Evolutionary conservation across 2,329 filamentous ascomycete species (phyloP), one percentile per base, ranked within the genome.

Genomic region (Cryphonectria carpinicola): DNA sequence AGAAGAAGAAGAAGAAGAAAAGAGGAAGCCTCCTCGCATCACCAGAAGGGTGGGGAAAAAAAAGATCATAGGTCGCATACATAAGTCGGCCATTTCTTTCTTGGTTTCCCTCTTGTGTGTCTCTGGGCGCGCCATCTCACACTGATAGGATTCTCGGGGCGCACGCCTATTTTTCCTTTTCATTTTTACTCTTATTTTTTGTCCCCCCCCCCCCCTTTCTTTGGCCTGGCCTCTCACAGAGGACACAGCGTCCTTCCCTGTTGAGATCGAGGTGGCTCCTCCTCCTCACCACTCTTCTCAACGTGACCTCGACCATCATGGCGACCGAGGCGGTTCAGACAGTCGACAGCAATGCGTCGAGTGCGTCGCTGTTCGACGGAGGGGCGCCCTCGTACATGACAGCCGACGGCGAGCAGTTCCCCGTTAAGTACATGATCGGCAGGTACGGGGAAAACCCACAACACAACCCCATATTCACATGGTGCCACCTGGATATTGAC

Each of bases 381-480:
- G 61, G 61, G 37, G 61, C 61, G 3, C 61, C 61, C n/a, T 64
- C 61, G 37, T 64, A 64, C 61, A 46, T 64, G 37, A 64, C 61
- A 5, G 61, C 61, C 14, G 61, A 64, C 61, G 61, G 61, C 61
- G n/a, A 64, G 25, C 37, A 64, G 41, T 64, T 64, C 25, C 61
- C 61, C 61, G 61, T 64, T 43, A 64, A 64, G 37, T 64, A 64
- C 19, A 64, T 64, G 61, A 64, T 64, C 37, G 61, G 61, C 61
- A 64, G 61, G 61, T 64, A 46, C 37, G 39, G 37, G 37, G 32
- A 32, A 64, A 41, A 43, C n/a, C 37, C 61, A 58, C 54, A 58
- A 19, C 54, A 32, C 28, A 17, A 28, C 54, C 54, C 54, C 54
- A 35, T 14, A 8, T 46, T 64, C 22, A 14, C 11, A 17, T 39